Percentiles rank a stretch among this genome's conserved stretches.
Evolutionary conservation across 2,329 filamentous ascomycete genomes (phyloP).

Genomic region (Plenodomus tracheiphilus): DNA sequence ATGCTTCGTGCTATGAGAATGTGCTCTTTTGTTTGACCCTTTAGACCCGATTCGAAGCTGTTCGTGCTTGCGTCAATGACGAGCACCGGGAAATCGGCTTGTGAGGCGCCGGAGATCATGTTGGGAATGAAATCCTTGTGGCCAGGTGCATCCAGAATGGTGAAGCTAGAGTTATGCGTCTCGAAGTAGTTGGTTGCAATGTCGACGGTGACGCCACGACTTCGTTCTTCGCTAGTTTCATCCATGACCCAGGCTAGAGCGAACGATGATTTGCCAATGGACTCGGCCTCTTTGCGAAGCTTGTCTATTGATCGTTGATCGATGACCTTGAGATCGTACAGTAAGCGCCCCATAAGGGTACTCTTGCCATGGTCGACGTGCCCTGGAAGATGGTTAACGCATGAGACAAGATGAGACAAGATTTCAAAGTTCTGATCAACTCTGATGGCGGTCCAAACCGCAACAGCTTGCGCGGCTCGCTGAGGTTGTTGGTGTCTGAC

Average conservation of each 20-base stretch:
- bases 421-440: too few species aligned
- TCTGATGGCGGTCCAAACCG: too few species aligned
- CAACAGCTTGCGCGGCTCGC: too few species aligned
- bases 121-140: conserved; percentile 97
- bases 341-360: conserved; percentile 92
- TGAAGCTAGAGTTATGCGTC: conserved; percentile 83
- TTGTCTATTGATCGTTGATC: conserved; percentile 87
- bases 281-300: conserved; percentile 85
- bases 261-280: conserved; percentile 92
- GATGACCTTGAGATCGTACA: conserved; percentile 86
- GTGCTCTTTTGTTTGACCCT: conserved; percentile 93
- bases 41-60: conserved; percentile 90
- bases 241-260: conserved; percentile 97
- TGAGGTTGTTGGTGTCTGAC: too few species aligned
- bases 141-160: conserved; percentile 92
- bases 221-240: conserved; percentile 84
- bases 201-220: conserved; percentile 91
- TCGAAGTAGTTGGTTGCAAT: conserved; percentile 95
- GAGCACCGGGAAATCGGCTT: conserved; percentile 92
- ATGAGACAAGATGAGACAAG: too few species aligned
- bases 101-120: conserved; percentile 96
- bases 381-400: conserved; percentile 55
- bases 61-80: conserved; percentile 91
- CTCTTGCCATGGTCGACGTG: conserved; percentile 98
- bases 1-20: conserved; percentile 87